phyloP scores from a whole-genome alignment of 2,329 filamentous ascomycete species.

The Fusarium sp. region DNA sequence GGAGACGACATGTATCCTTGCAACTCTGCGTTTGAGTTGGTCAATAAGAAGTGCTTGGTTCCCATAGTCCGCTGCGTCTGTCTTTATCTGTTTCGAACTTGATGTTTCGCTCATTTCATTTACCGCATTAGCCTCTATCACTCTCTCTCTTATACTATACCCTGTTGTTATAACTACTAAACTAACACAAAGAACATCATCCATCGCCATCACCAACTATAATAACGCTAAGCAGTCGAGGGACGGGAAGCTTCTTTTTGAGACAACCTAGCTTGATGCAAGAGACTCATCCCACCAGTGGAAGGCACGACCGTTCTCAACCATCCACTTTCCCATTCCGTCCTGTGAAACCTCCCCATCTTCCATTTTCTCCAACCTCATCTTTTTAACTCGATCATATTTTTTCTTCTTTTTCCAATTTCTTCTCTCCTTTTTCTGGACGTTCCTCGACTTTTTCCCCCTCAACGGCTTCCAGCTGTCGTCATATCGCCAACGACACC shows the following conservation, averaged over 20 bases:
- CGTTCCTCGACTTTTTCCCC: background rate
- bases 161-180: no score
- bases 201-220: background rate
- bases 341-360: conserved; percentile 17
- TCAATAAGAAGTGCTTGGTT: conserved; percentile 22
- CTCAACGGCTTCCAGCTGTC: background rate
- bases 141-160: background rate
- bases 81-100: background rate
- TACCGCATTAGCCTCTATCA: no score
- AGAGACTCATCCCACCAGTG: conserved; percentile 10
- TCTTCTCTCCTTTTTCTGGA: conserved; percentile 2
- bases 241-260: conserved; percentile 16
- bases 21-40: background rate
- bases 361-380: conserved; percentile 16
- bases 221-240: background rate
- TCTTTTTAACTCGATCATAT: background rate
- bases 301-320: conserved; percentile 6
- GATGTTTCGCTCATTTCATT: no score
- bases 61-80: background rate
- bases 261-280: conserved; percentile 11
- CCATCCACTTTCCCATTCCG: conserved; percentile 26
- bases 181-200: no score
- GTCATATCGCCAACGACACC: conserved; percentile 8
- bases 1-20: conserved; percentile 21
- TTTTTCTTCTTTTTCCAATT: background rate